Evolutionary conservation across 2,329 filamentous ascomycete genomes (phyloP), one percentile per base, ranked within the genome.

Genomic region (Drechmeria coniospora): DNA sequence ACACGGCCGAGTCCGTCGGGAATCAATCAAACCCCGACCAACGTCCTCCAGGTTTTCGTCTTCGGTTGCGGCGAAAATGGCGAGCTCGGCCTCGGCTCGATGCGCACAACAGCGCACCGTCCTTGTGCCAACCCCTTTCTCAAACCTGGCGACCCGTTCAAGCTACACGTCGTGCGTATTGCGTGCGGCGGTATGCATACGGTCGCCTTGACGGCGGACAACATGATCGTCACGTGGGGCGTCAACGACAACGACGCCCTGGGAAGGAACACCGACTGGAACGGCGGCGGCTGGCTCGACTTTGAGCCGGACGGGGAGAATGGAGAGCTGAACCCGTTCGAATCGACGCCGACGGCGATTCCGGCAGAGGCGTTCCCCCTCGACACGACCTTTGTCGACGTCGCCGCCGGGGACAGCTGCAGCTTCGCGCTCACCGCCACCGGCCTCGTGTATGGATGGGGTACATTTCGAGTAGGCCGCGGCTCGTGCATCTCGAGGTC

Each of bases 121-220:
- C 28, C 28, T 17, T n/a, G 18, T 14, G 71, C 70, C 40, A 58
- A 66, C 32, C 82, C 82, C n/a, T 74, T 70, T 37, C 76, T 84
- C 38, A 84, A 86, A 46, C 78, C 83, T 39, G 74, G 81, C 31
- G 47, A 55, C 9, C 41, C 46, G 4, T 44, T 51, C 41, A 69
- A 71, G 32, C 74, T 76, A 8, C 62, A 79, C 18, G 67, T 90
- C 22, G 79, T 87, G 2, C 72, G 79, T 49, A 53, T 92, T 31
- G 74, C 79, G 28, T 73, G 76, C 35, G 83, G 82, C 34, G 81
- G 80, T 30, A 87, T 90, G 80, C 82, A 92, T 53, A 73, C 66
- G 28, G 61, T 79, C 35, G 80, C 76, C 3, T 57, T 90, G 27
- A 87, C 81, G 26, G 66, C 74, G 38, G 76, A 87, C 49, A 82